Conservation (phyloP, 2,329 filamentous ascomycete species). For the Botrytis paeoniae region DNA sequence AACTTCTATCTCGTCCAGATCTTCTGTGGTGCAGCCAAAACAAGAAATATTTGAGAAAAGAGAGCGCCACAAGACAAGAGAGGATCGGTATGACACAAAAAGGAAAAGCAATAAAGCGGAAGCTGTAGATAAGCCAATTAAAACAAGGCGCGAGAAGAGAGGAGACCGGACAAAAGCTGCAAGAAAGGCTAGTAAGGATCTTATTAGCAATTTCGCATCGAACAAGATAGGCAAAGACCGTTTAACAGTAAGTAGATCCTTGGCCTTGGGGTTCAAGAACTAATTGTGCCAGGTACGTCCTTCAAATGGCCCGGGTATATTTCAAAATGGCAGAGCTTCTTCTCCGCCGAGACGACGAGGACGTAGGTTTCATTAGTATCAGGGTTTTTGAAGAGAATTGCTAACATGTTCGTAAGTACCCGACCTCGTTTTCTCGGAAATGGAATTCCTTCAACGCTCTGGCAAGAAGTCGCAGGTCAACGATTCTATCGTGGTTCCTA, state of each 20-base stretch:
- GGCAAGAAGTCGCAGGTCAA: conserved; percentile 24
- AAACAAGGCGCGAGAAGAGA: conserved; percentile 24
- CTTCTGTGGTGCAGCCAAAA: background rate
- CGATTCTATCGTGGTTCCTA: conserved; percentile 33
- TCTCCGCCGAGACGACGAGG: conserved; percentile 39
- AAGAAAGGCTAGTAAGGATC: conserved; percentile 40
- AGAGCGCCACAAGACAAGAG: conserved; percentile 53
- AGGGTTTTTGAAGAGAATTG: background rate
- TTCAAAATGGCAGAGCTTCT: conserved; percentile 45
- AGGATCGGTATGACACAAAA: conserved; percentile 53
- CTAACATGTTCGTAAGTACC: conserved; percentile 42
- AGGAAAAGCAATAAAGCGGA: conserved; percentile 30
- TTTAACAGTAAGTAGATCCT: conserved; percentile 47
- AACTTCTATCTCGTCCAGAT: background rate
- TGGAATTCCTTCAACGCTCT: conserved; percentile 43
- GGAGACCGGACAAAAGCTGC: conserved; percentile 26
- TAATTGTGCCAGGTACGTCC: conserved; percentile 39
- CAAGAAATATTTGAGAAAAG: conserved; percentile 43
- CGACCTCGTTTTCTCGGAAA: conserved; percentile 53
- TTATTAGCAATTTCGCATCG: conserved; percentile 56
- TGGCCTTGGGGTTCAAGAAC: background rate
- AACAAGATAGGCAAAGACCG: conserved; percentile 50
- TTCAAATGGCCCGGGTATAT: conserved; percentile 43
- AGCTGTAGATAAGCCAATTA: conserved; percentile 26
- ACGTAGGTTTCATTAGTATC: conserved; percentile 37